These are phyloP conservation scores for Hortiboletus flavorubellus DNA, from an alignment of 768 basidiomycete genomes.

Conservation along the genomic window DNA sequence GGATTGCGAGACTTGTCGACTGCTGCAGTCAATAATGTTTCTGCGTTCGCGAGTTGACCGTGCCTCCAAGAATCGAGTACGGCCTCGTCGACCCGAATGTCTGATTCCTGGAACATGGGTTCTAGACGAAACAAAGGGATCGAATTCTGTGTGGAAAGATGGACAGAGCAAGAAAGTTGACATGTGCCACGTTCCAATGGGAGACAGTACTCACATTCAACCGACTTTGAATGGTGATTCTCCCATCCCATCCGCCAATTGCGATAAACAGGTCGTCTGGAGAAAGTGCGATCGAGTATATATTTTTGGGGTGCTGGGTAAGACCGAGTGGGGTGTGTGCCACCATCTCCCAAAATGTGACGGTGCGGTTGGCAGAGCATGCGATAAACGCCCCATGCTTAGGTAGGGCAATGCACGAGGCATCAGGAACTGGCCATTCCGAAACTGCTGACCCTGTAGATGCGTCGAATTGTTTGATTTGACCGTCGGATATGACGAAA, in stretches of 20 bases:
- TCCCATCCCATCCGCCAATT: not conserved
- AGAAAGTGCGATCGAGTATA: not conserved
- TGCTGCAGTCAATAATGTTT: not conserved
- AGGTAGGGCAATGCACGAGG: no score
- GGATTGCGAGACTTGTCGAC: not conserved
- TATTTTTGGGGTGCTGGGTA: not conserved
- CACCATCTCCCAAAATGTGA: no score
- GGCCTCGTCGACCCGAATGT: not conserved
- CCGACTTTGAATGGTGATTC: not conserved
- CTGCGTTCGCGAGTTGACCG: not conserved
- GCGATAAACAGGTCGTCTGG: not conserved
- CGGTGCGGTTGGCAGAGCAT: no score
- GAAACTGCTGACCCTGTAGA: no score
- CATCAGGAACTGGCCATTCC: no score
- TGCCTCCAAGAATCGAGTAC: not conserved
- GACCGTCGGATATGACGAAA: no score
- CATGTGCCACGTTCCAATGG: not conserved
- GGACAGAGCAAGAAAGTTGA: not conserved
- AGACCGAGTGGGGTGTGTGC: not conserved
- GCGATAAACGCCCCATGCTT: no score
- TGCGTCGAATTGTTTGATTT: no score
- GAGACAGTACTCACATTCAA: not conserved
- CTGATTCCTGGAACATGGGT: not conserved
- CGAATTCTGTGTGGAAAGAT: not conserved
- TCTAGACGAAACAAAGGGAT: not conserved